A percentile compares a stretch with the other conserved stretches of the same genome.
phyloP scores from a whole-genome alignment of 2,329 filamentous ascomycete genomes.

The Fusarium hainanense region DNA sequence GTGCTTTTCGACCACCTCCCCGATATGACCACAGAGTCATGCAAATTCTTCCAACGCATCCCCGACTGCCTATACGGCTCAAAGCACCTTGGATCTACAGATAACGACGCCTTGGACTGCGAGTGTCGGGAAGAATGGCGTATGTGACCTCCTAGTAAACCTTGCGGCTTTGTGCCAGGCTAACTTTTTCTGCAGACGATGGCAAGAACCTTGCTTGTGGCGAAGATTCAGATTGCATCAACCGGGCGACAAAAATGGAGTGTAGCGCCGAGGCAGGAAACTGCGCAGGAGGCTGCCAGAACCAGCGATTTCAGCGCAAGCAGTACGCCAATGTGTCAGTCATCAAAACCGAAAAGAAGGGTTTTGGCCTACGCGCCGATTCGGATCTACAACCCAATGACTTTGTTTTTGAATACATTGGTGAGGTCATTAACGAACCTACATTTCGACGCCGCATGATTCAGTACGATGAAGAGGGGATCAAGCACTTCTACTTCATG shows the following conservation, averaged over 20 bases:
- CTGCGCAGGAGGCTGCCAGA: constrained; percentile 89
- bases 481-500: constrained; percentile 99
- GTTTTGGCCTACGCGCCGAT: constrained; percentile 89
- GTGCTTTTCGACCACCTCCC: constrained; percentile 79
- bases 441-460: constrained; percentile 90
- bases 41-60: constrained; percentile 81
- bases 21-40: constrained; percentile 82
- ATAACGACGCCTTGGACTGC: constrained; percentile 91
- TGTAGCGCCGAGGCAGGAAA: constrained; percentile 82
- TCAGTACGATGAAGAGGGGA: constrained; percentile 94
- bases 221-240: constrained; percentile 98
- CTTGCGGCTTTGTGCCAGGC: background rate
- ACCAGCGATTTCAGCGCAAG: constrained; percentile 92
- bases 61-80: constrained; percentile 89
- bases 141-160: constrained; percentile 63
- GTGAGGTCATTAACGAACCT: constrained; percentile 94
- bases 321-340: constrained; percentile 92
- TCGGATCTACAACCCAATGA: constrained; percentile 81
- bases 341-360: constrained; percentile 98
- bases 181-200: constrained; percentile 58
- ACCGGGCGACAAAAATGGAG: constrained; percentile 97
- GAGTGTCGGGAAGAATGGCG: constrained; percentile 96
- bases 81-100: constrained; percentile 89
- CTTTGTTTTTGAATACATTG: constrained; percentile 98
- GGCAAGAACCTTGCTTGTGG: constrained; percentile 86